Base-by-base conservation (phyloP, 2,329 filamentous ascomycete genomes). In the Stachybotrys chlorohalonatus region DNA sequence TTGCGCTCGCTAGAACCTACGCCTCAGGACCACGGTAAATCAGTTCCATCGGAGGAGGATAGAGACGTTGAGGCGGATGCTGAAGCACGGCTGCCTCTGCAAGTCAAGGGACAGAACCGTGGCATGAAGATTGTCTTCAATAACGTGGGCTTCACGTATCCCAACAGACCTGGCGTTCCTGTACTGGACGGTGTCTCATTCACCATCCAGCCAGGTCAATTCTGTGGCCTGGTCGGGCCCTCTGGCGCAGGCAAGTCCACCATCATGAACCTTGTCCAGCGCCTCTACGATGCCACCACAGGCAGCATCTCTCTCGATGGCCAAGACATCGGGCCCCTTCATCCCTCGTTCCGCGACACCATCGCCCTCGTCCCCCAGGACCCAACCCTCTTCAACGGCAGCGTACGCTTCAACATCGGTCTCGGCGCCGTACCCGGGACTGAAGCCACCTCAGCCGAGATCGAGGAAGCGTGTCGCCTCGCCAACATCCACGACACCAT, bases 401-500 rank as follows among this genome's bases (percentile, higher is more conserved):
- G 70, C 13, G 69, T 84, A 46, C 68, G 66, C 6, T 83, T 83
- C 67, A 84, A 84, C 64, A 71, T 84, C 31, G 69, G 72, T 1
- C 72, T 84, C 2, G 81, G 81, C 9, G 75, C 77, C 0, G 72
- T 75, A 1, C 83, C 82, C 1, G 78, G 74, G 11, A 71, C 78
- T 47, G 75, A 79, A 39, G 79, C 80, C 1, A 79, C 76, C 1
- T 72, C 82, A 49, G 78, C 73, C 8, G 85, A 88, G 50, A 83
- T 89, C 49, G 76, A 85, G 58, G 79, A 82, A 53, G 86, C 86
- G 0, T 89, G 85, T 63, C 77, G 78, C 55, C 70, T 86, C 15
- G 85, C 85, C 42, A 86, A 87, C 63, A 87, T 90, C 58, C 85
- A 89, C 68, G 83, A 89, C 31, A 82, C 80, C 30, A 86, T 90